Conservation (phyloP, 1,284 basidiomycete species). For the Boletellus sp. region DNA sequence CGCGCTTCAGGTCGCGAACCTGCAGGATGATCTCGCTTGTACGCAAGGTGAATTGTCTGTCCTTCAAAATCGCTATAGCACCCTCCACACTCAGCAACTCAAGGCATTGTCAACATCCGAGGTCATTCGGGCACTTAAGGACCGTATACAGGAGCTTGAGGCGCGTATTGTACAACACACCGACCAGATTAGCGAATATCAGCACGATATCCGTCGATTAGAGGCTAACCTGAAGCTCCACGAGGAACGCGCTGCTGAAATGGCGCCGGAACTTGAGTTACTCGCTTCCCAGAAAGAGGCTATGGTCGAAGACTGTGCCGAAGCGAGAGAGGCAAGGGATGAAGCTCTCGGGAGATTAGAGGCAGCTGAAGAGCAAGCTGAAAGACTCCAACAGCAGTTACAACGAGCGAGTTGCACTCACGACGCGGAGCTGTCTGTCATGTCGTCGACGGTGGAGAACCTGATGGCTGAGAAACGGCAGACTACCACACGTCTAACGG, state of each 20-base stretch:
- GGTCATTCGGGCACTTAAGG: slow-evolving; percentile 50
- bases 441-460: slow-evolving; percentile 13
- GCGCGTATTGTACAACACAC: slow-evolving; percentile 55
- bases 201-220: slow-evolving; percentile 68
- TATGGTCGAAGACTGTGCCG: slow-evolving; percentile 77
- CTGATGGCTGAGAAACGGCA: slow-evolving; percentile 16
- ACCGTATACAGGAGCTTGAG: slow-evolving; percentile 64
- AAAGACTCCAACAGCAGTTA: slow-evolving; percentile 49
- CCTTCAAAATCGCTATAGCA: slow-evolving; percentile 54
- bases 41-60: slow-evolving; percentile 51
- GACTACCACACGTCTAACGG: slow-evolving; percentile 9
- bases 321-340: slow-evolving; percentile 66
- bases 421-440: slow-evolving; percentile 19
- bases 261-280: slow-evolving; percentile 63
- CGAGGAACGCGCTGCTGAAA: slow-evolving; percentile 66
- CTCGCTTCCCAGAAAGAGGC: slow-evolving; percentile 62
- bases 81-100: slow-evolving; percentile 60
- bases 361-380: slow-evolving; percentile 46
- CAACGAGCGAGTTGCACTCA: slow-evolving; percentile 6
- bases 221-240: slow-evolving; percentile 68
- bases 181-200: slow-evolving; percentile 68
- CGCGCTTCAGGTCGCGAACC: slow-evolving; percentile 54
- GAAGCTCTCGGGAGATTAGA: slow-evolving; percentile 46
- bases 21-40: slow-evolving; percentile 52
- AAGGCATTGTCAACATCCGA: slow-evolving; percentile 55